A percentile compares a stretch with the other conserved stretches of the same genome.
phyloP scores from a whole-genome alignment of 2,329 filamentous ascomycete species.

The Phoma sp. region DNA sequence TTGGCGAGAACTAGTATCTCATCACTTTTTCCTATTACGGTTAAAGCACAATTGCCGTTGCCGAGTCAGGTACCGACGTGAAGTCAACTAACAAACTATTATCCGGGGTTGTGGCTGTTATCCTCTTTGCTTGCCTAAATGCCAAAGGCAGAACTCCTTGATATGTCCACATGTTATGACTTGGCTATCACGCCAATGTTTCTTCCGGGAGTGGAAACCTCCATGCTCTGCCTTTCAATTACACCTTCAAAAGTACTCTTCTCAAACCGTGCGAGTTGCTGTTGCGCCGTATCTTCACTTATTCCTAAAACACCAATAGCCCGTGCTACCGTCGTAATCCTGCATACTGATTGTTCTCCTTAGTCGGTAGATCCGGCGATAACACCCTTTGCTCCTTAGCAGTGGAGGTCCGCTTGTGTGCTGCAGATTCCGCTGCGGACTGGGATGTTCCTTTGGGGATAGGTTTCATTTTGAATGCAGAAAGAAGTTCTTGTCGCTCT shows the following conservation, averaged over 20 bases:
- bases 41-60: not conserved
- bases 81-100: not conserved
- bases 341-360: constrained; percentile 1
- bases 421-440: not conserved
- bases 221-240: too few relatives aligned
- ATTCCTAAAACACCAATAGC: too few relatives aligned
- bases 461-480: constrained; percentile 18
- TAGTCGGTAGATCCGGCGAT: not conserved
- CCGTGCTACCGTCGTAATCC: too few relatives aligned
- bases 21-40: constrained; percentile 17
- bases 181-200: too few relatives aligned
- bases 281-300: too few relatives aligned
- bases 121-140: not conserved
- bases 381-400: not conserved
- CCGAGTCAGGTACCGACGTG: not conserved
- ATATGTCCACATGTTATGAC: too few relatives aligned
- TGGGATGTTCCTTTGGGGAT: not conserved
- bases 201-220: too few relatives aligned
- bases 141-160: too few relatives aligned
- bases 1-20: constrained; percentile 24
- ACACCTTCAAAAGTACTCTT: too few relatives aligned
- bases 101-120: too few relatives aligned
- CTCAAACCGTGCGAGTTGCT: too few relatives aligned
- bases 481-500: constrained; percentile 21
- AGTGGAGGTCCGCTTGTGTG: not conserved